Conservation (phyloP, 83 land plant genomes). For the Picea abies region DNA sequence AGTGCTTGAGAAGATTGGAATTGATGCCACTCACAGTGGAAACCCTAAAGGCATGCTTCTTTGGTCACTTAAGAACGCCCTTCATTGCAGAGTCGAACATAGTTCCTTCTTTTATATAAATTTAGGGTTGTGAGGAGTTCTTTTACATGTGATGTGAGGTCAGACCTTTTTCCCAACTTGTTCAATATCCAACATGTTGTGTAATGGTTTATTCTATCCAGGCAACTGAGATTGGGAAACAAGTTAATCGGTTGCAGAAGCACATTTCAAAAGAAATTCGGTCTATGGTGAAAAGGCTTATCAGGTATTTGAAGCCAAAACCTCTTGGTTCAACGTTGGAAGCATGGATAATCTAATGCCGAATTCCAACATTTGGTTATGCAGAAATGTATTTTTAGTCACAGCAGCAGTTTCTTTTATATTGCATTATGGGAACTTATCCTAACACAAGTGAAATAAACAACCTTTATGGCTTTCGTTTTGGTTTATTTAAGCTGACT, state of each 20-base stretch:
- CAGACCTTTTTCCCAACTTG: neutral
- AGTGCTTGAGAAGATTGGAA: constrained; percentile 62
- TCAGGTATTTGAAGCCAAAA: constrained; percentile 38
- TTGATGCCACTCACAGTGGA: constrained; percentile 65
- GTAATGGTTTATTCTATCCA: constrained; percentile 18
- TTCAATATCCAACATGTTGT: neutral
- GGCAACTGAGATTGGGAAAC: constrained; percentile 76
- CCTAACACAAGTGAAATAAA: neutral
- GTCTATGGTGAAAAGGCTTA: constrained; percentile 43
- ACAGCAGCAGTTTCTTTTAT: neutral
- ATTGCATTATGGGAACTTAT: neutral
- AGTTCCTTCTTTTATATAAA: neutral
- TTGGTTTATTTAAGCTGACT: neutral
- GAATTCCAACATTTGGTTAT: neutral
- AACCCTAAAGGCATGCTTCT: constrained; percentile 43
- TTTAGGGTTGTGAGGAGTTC: neutral
- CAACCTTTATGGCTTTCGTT: neutral
- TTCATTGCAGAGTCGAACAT: neutral
- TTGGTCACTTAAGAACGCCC: neutral
- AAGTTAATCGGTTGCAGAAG: constrained; percentile 56
- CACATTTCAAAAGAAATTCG: constrained; percentile 50
- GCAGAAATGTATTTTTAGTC: neutral
- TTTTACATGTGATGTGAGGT: neutral
- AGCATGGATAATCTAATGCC: neutral
- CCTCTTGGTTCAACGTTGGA: neutral